Base-by-base conservation (phyloP, 495 filamentous ascomycete genomes). In the Daldinia vernicosa region DNA sequence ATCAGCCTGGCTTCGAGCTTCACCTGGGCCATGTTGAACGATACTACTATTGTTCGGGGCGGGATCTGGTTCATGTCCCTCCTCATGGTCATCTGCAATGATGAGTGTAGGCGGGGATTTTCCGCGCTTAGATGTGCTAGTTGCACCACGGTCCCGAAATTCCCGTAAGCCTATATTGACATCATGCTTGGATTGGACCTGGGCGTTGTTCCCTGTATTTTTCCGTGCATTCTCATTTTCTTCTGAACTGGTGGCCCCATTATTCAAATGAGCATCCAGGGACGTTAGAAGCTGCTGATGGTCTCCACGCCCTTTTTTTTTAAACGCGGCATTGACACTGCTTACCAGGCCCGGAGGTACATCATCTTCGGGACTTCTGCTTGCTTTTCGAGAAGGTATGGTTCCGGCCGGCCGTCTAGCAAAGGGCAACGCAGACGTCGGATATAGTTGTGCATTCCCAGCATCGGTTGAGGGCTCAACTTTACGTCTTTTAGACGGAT, bases 251-350 rank as follows among this genome's bases (percentile, higher is more conserved):
- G 14, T 30, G 11, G 6, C 26, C 27, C 9, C 14, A 9, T 39
- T 35, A 32, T 32, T 59, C 2, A 65, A 12, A 51, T 56, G 65
- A n/a, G 11, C 24, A 7, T 4, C 24, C 9, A 12, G 6, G 2
- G 24, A 28, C 17, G 1, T 15, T 6, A 11, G 6, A 30, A n/a
- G 12, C 40, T 55, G 26, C 15, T 35, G 43, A 9, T 40, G 35
- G 5, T 26, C 17, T 22, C 22, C n/a, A 24, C 32, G 17, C 17
- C 45, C 56, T 32, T 62, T 43, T 27, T 39, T 56, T 55, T 32
- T 69, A 37, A 75, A 35, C 9, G 39, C 65, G 33, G 57, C 57
- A 39, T 77, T 77, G n/a, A 77, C 9, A 7, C 30, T 72, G n/a
- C 45, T 61, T 17, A 76, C 9, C 24, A 76, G 50, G 11, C 70